Evolutionary conservation across 2,329 filamentous ascomycete genomes (phyloP), one percentile per base, ranked within the genome.

Genomic region (Penicillium sp.): DNA sequence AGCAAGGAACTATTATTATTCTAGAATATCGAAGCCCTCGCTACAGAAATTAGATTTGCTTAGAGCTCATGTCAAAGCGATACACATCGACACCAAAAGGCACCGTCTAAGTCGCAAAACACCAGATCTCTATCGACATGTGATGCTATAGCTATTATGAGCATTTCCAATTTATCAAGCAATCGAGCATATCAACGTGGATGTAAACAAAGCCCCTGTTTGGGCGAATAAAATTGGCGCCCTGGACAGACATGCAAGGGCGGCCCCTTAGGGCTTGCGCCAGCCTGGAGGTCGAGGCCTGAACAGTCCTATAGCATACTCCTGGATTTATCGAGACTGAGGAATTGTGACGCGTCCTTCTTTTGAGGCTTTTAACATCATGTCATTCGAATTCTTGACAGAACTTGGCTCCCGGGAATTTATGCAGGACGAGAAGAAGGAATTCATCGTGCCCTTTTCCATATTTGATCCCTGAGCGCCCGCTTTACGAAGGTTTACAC

Each of bases 361-460:
- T 34, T 38, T 34, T 43, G 23, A 16, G 19, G 5, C 8, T 4
- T n/a, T 42, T 57, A 52, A 58, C 38, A 54, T 58, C 49, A 54
- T 54, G 10, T 39, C 27, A n/a, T n/a, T n/a, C n/a, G 35, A 35
- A 61, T 64, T 60, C 60, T 29, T 40, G 27, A n/a, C 26, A 13
- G 18, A 47, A 50, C 42, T 48, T 47, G 42, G 27, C 30, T 51
- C 10, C 26, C 57, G 47, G 56, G 56, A 51, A 62, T 51, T 55
- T 53, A 54, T 40, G n/a, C 38, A 27, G 16, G 39, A 23, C 6
- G 58, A 60, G 62, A 64, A 62, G 61, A 42, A 57, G 47, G 47
- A 42, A 35, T 36, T n/a, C 36, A 19, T 7, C 27, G 30, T 14
- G 34, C 32, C 42, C 35, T 23, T 42, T 27, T n/a, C n/a, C 44